Base-by-base conservation (phyloP, 129 eudicot genomes). In the Dittrichia graveolens region DNA sequence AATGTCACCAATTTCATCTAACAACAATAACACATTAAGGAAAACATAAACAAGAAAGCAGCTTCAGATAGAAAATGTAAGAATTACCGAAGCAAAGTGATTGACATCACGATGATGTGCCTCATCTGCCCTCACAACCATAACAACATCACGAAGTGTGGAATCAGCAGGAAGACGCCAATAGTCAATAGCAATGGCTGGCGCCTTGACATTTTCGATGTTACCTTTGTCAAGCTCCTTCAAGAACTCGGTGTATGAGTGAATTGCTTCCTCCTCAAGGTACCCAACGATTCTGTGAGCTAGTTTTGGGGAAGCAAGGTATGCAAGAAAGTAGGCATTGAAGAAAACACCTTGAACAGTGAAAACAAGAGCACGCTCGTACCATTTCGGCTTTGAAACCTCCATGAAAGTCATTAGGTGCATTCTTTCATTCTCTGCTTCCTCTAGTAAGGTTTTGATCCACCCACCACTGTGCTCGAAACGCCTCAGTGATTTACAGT, bases 81-180 rank as follows among this genome's bases (percentile, higher is more conserved):
- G 0, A 60, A 12, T 24, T 81, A 95, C 99, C 74, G 99, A 95
- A 45, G 99, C 99, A 88, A 84, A 95, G 84, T 95, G 99, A 65
- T 95, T 95, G 61, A 95, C 99, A 83, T 95, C 99, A 3, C 99
- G 97, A 77, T 95, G 99, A 52, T 95, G 99, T 68, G 99, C 99
- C 88, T 95, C 99, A 42, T 95, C 99, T 39, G 96, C 99, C 60
- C 99, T 75, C 8, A 95, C 91, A 38, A 95, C 96, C 85, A 80
- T 67, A 50, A 95, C 99, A 35, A 95, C 99, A 86, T 95, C 99
- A 24, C 96, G 78, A 19, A 95, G 93, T 0, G 97, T 90, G 4
- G 99, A 69, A 60, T 83, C 77, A 53, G 82, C 68, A 0, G 97
- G 91, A 72, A 95, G 77, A 53, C 91, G 92, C 99, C 99, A 95